phyloP scores from a whole-genome alignment of 177 flowering plant species.

The Vitis hybrid region DNA sequence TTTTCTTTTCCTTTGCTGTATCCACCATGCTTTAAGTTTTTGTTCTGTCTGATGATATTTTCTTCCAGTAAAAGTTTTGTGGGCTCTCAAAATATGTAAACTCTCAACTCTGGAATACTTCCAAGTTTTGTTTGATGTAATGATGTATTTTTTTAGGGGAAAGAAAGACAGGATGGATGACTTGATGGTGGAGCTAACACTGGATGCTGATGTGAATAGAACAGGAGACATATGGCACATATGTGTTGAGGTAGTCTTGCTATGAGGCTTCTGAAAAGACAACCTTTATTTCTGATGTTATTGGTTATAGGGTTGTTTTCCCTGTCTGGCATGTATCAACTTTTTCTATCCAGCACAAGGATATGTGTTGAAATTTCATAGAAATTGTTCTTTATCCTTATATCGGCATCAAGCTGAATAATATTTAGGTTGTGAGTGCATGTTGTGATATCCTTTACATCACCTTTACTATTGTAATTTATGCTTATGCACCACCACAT shows the following conservation, averaged over 20 bases:
- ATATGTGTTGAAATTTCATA: not conserved
- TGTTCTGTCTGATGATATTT: not conserved
- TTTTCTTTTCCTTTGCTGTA: not conserved
- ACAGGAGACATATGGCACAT: slow-evolving; percentile 97
- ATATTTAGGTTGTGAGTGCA: no score
- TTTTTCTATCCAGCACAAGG: not conserved
- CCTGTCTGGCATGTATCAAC: not conserved
- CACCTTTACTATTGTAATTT: no score
- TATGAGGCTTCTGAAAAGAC: not conserved
- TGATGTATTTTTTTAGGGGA: slow-evolving; percentile 23
- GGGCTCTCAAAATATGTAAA: not conserved
- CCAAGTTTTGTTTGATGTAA: not conserved
- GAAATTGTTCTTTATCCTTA: no score
- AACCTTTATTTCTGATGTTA: not conserved
- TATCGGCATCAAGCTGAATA: no score
- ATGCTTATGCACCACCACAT: no score
- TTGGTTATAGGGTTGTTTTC: not conserved
- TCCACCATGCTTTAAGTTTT: not conserved
- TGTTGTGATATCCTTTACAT: no score
- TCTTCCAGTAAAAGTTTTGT: not conserved
- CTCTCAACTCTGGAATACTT: not conserved
- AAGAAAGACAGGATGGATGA: slow-evolving; percentile 29
- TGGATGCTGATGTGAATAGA: slow-evolving; percentile 69
- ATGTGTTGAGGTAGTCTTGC: slow-evolving; percentile 60
- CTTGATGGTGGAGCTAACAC: slow-evolving; percentile 55